Base-by-base conservation (phyloP, 345 rosid genomes). In the Atalantia buxifolia region DNA sequence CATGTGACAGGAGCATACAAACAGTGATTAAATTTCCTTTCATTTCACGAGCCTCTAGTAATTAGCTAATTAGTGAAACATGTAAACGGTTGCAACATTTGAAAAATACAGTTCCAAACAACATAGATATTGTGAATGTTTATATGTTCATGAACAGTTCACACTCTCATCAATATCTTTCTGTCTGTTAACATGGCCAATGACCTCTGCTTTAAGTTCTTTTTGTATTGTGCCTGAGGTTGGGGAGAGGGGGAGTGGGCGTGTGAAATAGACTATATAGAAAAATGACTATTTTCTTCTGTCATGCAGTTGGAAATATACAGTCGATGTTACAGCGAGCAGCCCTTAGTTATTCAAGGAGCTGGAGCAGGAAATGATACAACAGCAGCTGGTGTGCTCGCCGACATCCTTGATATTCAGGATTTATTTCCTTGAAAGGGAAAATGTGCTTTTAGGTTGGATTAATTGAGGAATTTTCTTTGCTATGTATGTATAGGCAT, bases 351-450 rank as follows among this genome's bases (percentile, higher is more conserved):
- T 78, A 92, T 93, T 84, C 98, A 95, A 90, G 99, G 98, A 40
- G 98, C 98, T 2, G 99, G 98, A 83, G 98, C 99, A 5, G 99
- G 99, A 21, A 95, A 95, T 55, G 98, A 93, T 71, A 93, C 96
- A 0, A 95, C 99, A 31, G 99, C 97, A 6, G 96, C 99, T 12
- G 99, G 98, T 53, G 93, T 92, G 72, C 97, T 95, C 45, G 93
- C 98, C 5, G 98, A 93, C 88, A 89, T 93, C 69, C 86, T 95
- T 75, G 99, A 93, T 77, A 66, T 95, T 79, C 98, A 93, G 85
- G 98, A 95, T 85, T 84, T 91, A 33, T 93, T 95, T 78, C 84
- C 86, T 72, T 89, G 75, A 83, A 64, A 72, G 50, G 59, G 70
- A 45, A 60, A 24, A 45, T 31, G 31, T 53, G 28, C 55, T 77